Base-by-base conservation (phyloP, 306 rosid genomes). In the Rosa multiflora region DNA sequence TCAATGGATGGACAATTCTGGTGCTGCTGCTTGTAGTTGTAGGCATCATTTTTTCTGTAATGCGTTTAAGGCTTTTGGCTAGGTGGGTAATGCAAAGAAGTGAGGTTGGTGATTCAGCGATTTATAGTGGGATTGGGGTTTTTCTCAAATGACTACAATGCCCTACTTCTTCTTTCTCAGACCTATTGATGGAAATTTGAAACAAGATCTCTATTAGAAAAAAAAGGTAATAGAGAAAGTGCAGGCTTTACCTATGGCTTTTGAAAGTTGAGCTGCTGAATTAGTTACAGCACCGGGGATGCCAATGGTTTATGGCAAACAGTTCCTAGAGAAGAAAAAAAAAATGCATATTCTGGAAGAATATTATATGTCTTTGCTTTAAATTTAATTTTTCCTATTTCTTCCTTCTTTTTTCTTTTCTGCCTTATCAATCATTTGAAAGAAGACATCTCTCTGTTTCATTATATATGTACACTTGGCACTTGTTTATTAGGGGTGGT, bases 1-100 rank as follows among this genome's bases (percentile, higher is more conserved):
- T 83, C 99, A 96, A 96, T 44, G 83, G 42, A 72, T 69, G 81
- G 13, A 71, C 74, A 21, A 58, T 10, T 18, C 13, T 72, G 39
- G 21, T 55, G 39, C 13, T 15, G 23, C 2, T 39, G 11, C 37
- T 44, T 6, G 59, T 15, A 10, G 80, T 77, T 44, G 86, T 18
- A 15, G 91, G 84, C 73, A 80, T 76, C 86, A 82, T 83, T 53
- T 7, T 53, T 67, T 66, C 80, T 52, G n/a, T 71, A 23, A 23
- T 39, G 67, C 17, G 39, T 61, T 35, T 15, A 17, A 64, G 18
- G 39, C 7, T 26, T 61, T 64, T 17, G 32, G 70, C 68, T 32
- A 63, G 43, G 68, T 13, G 42, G 21, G 46, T 35, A 64, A 35
- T 46, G 79, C 63, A 55, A 52, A 79, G 80, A 58, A 58, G 12